Evolutionary conservation across 805 yeast genomes (phyloP), one percentile per base, ranked within the genome.

Genomic region (Saccharomyces paradoxus): DNA sequence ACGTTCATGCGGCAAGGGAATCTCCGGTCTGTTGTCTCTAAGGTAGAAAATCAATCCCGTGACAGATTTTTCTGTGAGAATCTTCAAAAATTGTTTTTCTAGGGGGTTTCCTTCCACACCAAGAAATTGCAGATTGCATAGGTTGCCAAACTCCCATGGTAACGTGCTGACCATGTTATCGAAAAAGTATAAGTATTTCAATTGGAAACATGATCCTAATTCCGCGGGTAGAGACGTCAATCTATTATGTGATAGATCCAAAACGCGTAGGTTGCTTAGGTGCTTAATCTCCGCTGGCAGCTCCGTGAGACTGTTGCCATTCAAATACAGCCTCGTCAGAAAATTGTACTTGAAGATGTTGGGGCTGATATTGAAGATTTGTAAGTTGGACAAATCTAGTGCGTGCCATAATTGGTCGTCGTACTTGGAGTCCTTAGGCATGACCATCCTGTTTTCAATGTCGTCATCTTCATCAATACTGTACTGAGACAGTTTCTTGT

Each of bases 41-140:
- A 92, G 75, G 65, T 87, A 83, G 46, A 83, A 78, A 41, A 94
- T 83, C 56, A 94, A 77, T 0, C 89, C 96, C 58, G 86, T 82
- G 4, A 96, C 87, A 5, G 98, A 97, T 56, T 82, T 83, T 59
- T 84, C 86, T 0, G 95, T 83, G 51, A 94, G 66, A 30, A 87
- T 79, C 59, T 83, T 80, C 47, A 89, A 81, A 56, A 81, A 70
- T 24, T 78, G 81, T 54, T 78, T 75, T 63, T 86, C 86, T 65
- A 94, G 75, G 2, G 95, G 88, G 68, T 94, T 94, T 1, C 99
- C 99, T 70, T 92, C 97, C 48, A 92, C 77, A 37, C 99, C 99
- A 51, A 94, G 73, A 67, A 92, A 86, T 60, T 88, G 86, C 59
- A 94, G 77, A 62, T 89, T 92, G 68, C 82, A 86, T 56, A 95